Conservation (phyloP, 805 yeast species). For the Ogataea nitratoaversa region DNA sequence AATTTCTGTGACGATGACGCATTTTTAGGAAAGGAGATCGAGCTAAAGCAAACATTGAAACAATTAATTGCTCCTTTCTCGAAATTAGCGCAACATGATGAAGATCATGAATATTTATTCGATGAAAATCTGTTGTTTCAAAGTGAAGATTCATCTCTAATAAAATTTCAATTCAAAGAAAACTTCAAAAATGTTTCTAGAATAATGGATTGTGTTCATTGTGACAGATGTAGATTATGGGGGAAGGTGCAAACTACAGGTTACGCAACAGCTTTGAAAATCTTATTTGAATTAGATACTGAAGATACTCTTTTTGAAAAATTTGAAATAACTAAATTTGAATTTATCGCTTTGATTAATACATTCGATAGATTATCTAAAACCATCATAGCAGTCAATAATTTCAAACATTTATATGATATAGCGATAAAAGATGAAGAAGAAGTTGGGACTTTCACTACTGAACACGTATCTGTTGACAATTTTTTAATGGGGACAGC, state of each 20-base stretch:
- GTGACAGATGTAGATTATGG: conserved; percentile 97
- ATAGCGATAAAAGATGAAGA: conserved; percentile 27
- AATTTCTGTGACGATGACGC: conserved; percentile 26
- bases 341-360: conserved; percentile 84
- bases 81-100: conserved; percentile 16
- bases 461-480: conserved; percentile 1
- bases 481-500: conserved; percentile 1
- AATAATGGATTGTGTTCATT: conserved; percentile 97
- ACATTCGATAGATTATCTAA: conserved; percentile 90
- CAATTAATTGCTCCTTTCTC: conserved; percentile 28
- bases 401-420: conserved; percentile 58
- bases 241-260: conserved; percentile 97
- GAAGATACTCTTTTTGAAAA: too few species aligned
- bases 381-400: conserved; percentile 68
- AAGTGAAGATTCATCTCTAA: conserved; percentile 41
- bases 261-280: conserved; percentile 92
- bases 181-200: conserved; percentile 87
- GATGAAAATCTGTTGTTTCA: conserved; percentile 45
- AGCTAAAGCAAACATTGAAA: conserved; percentile 27
- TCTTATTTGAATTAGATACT: conserved; percentile 71
- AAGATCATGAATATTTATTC: conserved; percentile 29
- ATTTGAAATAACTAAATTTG: conserved; percentile 59
- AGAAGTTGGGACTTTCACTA: conserved; percentile 9
- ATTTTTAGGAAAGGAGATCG: conserved; percentile 27
- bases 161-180: conserved; percentile 81